Conservation (phyloP, 176 grass and related monocot genomes). For the Eragrostis curvula region DNA sequence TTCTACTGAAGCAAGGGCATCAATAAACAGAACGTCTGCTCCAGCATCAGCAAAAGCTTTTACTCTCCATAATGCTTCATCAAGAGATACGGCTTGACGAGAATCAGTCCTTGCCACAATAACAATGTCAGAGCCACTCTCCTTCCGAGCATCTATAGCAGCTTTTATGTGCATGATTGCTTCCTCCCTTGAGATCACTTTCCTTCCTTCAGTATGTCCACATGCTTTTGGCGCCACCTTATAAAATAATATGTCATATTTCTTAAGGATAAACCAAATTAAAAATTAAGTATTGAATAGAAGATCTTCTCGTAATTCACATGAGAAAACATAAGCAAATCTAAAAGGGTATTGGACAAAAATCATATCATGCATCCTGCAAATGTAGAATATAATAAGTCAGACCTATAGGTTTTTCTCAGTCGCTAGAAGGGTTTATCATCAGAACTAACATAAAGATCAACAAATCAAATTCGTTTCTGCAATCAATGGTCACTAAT, state of each 20-base stretch:
- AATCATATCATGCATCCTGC: neutral
- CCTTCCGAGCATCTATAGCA: slow-evolving; percentile 79
- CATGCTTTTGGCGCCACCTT: slow-evolving; percentile 99
- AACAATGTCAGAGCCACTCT: slow-evolving; percentile 94
- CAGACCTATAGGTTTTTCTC: too few species aligned
- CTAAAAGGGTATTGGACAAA: slow-evolving; percentile 8
- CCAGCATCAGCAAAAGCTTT: slow-evolving; percentile 93
- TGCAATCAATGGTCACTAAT: neutral
- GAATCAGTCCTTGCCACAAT: slow-evolving; percentile 88
- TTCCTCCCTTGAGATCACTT: slow-evolving; percentile 95
- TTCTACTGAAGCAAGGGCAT: slow-evolving; percentile 88
- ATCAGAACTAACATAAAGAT: neutral
- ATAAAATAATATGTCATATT: slow-evolving; percentile 23
- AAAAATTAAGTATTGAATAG: slow-evolving; percentile 17
- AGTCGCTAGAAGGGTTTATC: too few species aligned
- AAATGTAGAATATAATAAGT: too few species aligned
- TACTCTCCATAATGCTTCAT: slow-evolving; percentile 89
- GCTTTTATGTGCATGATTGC: slow-evolving; percentile 90
- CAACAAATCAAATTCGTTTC: neutral
- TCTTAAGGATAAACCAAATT: neutral
- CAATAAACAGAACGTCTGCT: slow-evolving; percentile 91
- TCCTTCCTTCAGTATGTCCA: slow-evolving; percentile 93
- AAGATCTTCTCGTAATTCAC: neutral
- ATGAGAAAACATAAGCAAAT: neutral
- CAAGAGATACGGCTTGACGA: slow-evolving; percentile 83